Evolutionary conservation across 2,329 filamentous ascomycete genomes (phyloP).

Genomic region (Pseudogymnoascus sp.): DNA sequence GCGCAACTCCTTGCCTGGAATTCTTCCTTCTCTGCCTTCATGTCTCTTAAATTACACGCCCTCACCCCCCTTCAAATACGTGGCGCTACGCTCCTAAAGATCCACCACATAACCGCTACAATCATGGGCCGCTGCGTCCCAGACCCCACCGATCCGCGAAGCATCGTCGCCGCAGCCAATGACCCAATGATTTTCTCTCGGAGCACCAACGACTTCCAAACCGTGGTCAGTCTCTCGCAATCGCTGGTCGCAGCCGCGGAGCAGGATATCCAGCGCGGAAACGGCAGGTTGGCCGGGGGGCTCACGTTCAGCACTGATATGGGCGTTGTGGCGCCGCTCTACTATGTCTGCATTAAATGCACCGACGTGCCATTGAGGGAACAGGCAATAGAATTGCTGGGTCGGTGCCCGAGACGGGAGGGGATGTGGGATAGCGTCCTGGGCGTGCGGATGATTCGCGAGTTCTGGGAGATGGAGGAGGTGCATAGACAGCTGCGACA

Average conservation of each 20-base stretch:
- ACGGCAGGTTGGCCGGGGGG: constrained; percentile 7
- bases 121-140: constrained; percentile 17
- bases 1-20: constrained; percentile 1
- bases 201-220: constrained; percentile 16
- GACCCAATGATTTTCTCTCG: background rate
- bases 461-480: constrained; percentile 23
- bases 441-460: constrained; percentile 16
- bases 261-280: constrained; percentile 20
- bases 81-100: constrained; percentile 25
- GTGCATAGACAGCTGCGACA: constrained; percentile 10
- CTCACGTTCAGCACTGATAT: constrained; percentile 25
- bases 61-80: constrained; percentile 23
- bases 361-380: constrained; percentile 11
- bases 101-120: constrained; percentile 21
- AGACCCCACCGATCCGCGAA: background rate
- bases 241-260: constrained; percentile 23
- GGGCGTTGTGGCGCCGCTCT: constrained; percentile 25
- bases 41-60: constrained; percentile 16
- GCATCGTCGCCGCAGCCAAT: background rate
- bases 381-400: constrained; percentile 21
- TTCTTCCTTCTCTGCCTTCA: constrained; percentile 22
- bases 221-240: constrained; percentile 19
- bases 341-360: constrained; percentile 22
- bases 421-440: constrained; percentile 27
- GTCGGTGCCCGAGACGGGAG: constrained; percentile 22